Percentiles rank a stretch among this genome's conserved stretches.
These are phyloP conservation scores for Starmerella powellii DNA, from an alignment of 805 yeast species.

Conservation along the genomic window DNA sequence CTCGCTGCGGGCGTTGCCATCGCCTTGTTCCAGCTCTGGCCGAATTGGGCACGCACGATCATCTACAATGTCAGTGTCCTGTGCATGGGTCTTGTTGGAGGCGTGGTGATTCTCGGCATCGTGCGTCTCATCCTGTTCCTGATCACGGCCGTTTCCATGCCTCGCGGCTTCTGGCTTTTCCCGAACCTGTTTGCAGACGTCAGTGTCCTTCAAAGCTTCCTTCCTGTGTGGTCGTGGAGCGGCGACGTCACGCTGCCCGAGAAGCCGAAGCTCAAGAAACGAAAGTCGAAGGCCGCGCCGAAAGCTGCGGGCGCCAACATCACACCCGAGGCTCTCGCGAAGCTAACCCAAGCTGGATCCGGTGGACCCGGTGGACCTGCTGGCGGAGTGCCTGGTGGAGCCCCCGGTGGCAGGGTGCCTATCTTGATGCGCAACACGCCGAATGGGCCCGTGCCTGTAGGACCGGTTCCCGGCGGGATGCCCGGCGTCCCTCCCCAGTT, in stretches of 20 bases:
- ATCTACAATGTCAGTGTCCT: constrained; percentile 84
- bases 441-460: background rate
- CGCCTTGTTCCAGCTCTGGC: constrained; percentile 91
- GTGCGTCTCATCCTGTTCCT: constrained; percentile 60
- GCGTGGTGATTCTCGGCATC: constrained; percentile 67
- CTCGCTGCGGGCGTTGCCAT: constrained; percentile 54
- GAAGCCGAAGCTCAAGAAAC: constrained; percentile 22
- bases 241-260: constrained; percentile 30
- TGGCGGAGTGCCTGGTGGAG: background rate
- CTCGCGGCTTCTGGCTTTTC: constrained; percentile 86
- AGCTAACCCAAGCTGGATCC: background rate
- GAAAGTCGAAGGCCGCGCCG: constrained; percentile 9
- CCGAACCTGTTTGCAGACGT: constrained; percentile 94
- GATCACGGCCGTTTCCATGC: constrained; percentile 44
- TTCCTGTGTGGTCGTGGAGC: constrained; percentile 80
- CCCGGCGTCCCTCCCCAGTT: constrained; percentile 1
- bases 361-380: constrained; percentile 3
- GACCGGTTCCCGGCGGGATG: constrained; percentile 1
- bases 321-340: background rate
- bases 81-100: constrained; percentile 56
- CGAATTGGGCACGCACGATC: constrained; percentile 71
- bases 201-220: constrained; percentile 83
- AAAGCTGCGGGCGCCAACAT: background rate
- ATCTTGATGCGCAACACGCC: constrained; percentile 5
- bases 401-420: constrained; percentile 1